Percentiles rank a stretch among this genome's conserved stretches.
Conservation (phyloP, 768 basidiomycete species). For the Leccinum incarnatum region DNA sequence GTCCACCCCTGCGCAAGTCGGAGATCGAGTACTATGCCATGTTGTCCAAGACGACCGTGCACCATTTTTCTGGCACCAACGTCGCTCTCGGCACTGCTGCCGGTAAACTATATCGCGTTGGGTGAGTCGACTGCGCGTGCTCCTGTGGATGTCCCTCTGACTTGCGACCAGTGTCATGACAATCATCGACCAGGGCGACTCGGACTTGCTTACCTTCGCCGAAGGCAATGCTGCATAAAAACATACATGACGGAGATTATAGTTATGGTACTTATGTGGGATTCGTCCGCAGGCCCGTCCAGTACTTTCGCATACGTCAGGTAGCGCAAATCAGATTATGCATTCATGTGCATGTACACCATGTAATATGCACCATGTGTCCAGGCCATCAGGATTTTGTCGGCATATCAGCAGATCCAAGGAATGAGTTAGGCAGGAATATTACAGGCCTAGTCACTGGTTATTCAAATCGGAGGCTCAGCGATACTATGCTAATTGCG, state of each 20-base stretch:
- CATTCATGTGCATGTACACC: not conserved
- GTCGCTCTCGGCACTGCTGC: conserved; percentile 98
- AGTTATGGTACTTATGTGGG: conserved; percentile 5
- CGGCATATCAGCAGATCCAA: too few species aligned
- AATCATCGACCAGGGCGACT: conserved; percentile 93
- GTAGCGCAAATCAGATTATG: conserved; percentile 1
- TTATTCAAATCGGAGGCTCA: not conserved
- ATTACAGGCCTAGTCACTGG: not conserved
- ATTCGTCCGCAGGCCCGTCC: not conserved
- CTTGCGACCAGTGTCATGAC: conserved; percentile 81
- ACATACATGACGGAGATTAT: not conserved
- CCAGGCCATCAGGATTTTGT: not conserved
- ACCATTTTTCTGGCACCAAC: conserved; percentile 97
- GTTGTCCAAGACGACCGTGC: conserved; percentile 98
- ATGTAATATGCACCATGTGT: not conserved
- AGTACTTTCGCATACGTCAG: not conserved
- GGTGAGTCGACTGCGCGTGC: conserved; percentile 45
- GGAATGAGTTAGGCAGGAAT: not conserved
- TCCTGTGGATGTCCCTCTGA: conserved; percentile 4
- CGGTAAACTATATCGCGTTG: conserved; percentile 98
- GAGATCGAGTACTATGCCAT: conserved; percentile 99
- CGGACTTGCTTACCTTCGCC: conserved; percentile 86
- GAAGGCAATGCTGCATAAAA: conserved; percentile 66
- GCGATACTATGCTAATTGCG: not conserved
- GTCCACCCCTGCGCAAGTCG: conserved; percentile 97